phyloP scores from a whole-genome alignment of 2,329 filamentous ascomycete genomes.

The Penicillium palitans region DNA sequence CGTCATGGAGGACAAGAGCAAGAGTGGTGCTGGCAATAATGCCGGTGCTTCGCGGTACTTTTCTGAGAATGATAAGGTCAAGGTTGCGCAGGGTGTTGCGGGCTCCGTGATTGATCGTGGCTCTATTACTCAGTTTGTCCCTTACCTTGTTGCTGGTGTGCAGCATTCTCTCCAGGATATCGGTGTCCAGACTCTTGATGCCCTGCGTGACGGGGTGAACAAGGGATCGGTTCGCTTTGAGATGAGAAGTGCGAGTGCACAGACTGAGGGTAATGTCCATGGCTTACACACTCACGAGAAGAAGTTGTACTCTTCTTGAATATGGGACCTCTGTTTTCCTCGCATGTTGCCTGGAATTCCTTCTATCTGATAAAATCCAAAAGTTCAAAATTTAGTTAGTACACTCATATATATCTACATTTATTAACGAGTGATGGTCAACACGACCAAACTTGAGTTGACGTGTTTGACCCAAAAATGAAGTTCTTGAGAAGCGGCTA shows the following conservation, averaged over 20 bases:
- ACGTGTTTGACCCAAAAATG: too few relatives aligned
- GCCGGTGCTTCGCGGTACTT: conserved; percentile 98
- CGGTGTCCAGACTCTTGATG: conserved; percentile 75
- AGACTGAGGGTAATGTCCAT: conserved; percentile 95
- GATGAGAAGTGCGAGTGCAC: conserved; percentile 87
- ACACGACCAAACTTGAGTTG: too few relatives aligned
- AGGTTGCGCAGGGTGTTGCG: conserved; percentile 95
- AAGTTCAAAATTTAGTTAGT: background rate
- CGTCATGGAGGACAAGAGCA: conserved; percentile 99
- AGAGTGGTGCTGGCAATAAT: conserved; percentile 74
- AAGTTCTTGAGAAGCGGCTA: too few relatives aligned
- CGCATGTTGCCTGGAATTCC: background rate
- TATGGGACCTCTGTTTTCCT: background rate
- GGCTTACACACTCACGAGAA: conserved; percentile 98
- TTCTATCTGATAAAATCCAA: background rate
- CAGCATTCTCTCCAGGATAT: conserved; percentile 98
- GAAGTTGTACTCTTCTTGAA: conserved; percentile 78
- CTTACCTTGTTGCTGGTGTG: conserved; percentile 90
- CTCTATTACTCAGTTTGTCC: conserved; percentile 90
- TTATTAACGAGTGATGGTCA: too few relatives aligned
- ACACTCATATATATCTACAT: background rate
- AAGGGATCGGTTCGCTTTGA: conserved; percentile 84
- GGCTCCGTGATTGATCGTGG: conserved; percentile 62
- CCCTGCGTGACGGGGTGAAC: conserved; percentile 72
- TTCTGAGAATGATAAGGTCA: conserved; percentile 89